Percentiles rank a stretch among this genome's conserved stretches.
These are phyloP conservation scores for Speleostelium caveatum DNA, from an alignment of 78 protist genomes.

Conservation along the genomic window DNA sequence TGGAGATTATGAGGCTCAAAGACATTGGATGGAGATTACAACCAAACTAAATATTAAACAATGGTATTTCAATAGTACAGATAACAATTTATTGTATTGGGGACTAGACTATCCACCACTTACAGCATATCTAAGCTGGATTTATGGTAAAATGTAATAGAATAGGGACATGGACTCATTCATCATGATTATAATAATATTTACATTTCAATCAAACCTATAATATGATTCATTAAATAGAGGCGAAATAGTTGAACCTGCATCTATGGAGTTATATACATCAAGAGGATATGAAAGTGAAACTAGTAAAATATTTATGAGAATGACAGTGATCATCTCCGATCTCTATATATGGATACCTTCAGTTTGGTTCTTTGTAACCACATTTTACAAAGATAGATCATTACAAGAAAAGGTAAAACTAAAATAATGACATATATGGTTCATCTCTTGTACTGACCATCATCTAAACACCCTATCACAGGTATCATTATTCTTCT, in stretches of 20 bases:
- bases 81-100: conserved; percentile 98
- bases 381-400: conserved; percentile 21
- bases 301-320: conserved; percentile 90
- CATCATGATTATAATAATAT: neutral
- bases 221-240: too few species aligned
- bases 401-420: neutral
- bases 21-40: conserved; percentile 99
- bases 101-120: conserved; percentile 99
- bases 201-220: neutral
- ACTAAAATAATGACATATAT: too few species aligned
- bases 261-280: conserved; percentile 84
- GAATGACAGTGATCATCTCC: conserved; percentile 80
- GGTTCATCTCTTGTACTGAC: neutral
- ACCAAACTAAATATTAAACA: conserved; percentile 72
- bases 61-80: conserved; percentile 90
- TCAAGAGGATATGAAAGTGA: conserved; percentile 93
- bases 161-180: too few species aligned
- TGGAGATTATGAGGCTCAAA: conserved; percentile 99
- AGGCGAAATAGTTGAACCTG: conserved; percentile 71
- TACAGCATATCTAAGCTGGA: conserved; percentile 92
- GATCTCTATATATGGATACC: conserved; percentile 92
- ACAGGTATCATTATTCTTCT: conserved; percentile 32
- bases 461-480: neutral
- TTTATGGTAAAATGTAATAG: conserved; percentile 83
- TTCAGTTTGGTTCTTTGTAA: conserved; percentile 46